Conservation (phyloP, 768 basidiomycete genomes). For the Pleurotus giganteus region DNA sequence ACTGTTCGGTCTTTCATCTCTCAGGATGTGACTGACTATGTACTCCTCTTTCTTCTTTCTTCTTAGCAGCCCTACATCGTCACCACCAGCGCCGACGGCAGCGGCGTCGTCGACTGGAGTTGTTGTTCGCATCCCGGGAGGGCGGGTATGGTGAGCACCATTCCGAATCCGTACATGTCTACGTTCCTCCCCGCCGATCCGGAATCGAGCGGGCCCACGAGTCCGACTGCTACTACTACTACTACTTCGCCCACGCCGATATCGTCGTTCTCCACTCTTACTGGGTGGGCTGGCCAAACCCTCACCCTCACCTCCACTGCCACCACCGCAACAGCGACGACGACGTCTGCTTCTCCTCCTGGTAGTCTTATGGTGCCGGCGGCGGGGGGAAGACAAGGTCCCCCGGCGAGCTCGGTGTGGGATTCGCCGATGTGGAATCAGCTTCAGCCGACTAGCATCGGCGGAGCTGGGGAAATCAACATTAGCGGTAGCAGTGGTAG, state of each 20-base stretch:
- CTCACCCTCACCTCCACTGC: neutral
- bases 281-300: conserved; percentile 35
- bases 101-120: conserved; percentile 23
- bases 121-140: conserved; percentile 15
- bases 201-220: conserved; percentile 4
- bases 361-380: no score
- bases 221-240: conserved; percentile 10
- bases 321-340: no score
- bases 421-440: conserved; percentile 2
- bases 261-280: conserved; percentile 34
- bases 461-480: neutral
- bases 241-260: conserved; percentile 17
- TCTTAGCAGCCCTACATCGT: neutral
- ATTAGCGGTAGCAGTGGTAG: conserved; percentile 17
- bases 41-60: conserved; percentile 7
- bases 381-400: no score
- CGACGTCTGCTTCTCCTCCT: no score
- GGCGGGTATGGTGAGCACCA: conserved; percentile 21
- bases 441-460: neutral
- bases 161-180: conserved; percentile 27
- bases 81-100: conserved; percentile 14
- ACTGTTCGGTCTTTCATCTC: neutral
- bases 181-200: conserved; percentile 11
- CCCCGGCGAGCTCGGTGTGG: no score
- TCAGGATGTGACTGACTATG: neutral